Evolutionary conservation across 176 grass and related monocot genomes (phyloP).

Genomic region (Avena insularis): DNA sequence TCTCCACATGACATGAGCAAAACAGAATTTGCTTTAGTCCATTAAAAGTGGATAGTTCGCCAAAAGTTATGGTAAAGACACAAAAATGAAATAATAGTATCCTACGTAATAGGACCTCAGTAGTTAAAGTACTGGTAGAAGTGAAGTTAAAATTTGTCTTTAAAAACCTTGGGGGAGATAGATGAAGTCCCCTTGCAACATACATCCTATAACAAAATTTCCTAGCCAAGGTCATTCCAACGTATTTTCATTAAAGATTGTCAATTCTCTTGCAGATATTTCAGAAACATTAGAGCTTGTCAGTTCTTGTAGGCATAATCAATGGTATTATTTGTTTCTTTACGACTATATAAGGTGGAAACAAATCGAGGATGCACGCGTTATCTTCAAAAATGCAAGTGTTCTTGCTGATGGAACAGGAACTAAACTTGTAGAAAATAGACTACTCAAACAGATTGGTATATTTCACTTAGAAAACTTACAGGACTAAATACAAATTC

Average conservation of each 20-base stretch:
- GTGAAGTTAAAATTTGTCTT: background rate
- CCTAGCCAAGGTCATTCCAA: background rate
- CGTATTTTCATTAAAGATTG: background rate
- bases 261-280: constrained; percentile 3
- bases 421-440: constrained; percentile 14
- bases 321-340: background rate
- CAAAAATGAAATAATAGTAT: constrained; percentile 7
- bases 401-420: constrained; percentile 6
- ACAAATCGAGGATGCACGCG: constrained; percentile 21
- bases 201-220: constrained; percentile 3
- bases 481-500: constrained; percentile 97
- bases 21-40: constrained; percentile 36
- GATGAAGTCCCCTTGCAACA: constrained; percentile 17
- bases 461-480: constrained; percentile 57
- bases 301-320: constrained; percentile 14
- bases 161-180: background rate
- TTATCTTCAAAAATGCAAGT: background rate
- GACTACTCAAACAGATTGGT: constrained; percentile 22
- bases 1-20: constrained; percentile 36
- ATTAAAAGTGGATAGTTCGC: constrained; percentile 14
- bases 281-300: constrained; percentile 13
- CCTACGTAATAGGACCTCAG: background rate
- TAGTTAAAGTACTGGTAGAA: constrained; percentile 8
- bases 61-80: background rate
- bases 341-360: constrained; percentile 22